Conservation (phyloP, 345 rosid genomes). For the Hibiscus tridactylites region DNA sequence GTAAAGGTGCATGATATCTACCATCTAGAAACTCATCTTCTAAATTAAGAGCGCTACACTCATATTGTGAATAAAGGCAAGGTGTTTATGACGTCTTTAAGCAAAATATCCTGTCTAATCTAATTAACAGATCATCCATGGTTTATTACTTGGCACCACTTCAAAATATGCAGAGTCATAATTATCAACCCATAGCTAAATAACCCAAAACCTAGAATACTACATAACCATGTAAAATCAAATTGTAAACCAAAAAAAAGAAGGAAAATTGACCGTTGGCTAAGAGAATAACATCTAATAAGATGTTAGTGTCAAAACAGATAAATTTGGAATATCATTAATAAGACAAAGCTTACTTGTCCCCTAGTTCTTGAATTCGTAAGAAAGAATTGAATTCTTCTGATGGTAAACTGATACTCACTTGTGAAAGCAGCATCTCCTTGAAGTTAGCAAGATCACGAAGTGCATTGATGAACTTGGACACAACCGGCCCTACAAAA, state of each 20-base stretch:
- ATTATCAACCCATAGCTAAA: not conserved
- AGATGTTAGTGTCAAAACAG: not conserved
- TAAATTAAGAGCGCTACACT: not conserved
- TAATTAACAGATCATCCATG: not conserved
- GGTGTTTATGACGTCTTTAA: not conserved
- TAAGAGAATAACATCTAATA: not conserved
- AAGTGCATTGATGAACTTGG: constrained; percentile 61
- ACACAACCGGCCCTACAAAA: constrained; percentile 64
- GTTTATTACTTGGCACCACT: not conserved
- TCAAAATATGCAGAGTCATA: not conserved
- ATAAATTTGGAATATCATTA: not conserved
- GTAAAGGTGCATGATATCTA: not conserved
- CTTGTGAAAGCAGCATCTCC: constrained; percentile 81
- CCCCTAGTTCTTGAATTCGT: not conserved
- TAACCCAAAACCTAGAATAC: not conserved
- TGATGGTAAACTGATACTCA: constrained; percentile 27
- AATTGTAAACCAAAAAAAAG: not conserved
- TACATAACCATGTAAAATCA: not conserved
- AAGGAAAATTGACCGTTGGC: not conserved
- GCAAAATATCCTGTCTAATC: not conserved
- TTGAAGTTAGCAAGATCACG: constrained; percentile 72
- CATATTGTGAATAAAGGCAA: not conserved
- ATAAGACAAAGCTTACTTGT: not conserved
- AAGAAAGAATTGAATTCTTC: not conserved
- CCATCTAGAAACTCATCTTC: not conserved